Percentiles rank a stretch among this genome's conserved stretches.
These are phyloP conservation scores for Bolboschoenus planiculmis DNA, from an alignment of 176 grass and related monocot species.

Conservation along the genomic window DNA sequence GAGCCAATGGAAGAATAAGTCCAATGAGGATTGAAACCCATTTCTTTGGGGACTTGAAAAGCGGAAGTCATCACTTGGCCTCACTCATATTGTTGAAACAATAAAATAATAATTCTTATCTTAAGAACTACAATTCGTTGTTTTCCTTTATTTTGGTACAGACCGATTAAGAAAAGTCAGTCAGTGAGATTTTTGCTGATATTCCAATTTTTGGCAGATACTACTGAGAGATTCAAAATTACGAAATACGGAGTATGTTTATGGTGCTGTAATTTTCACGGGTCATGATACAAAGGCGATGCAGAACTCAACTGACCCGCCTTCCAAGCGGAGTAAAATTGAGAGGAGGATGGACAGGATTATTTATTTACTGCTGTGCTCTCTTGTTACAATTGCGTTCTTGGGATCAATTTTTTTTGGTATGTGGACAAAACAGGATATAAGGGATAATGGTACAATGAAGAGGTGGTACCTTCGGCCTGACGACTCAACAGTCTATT, in stretches of 20 bases:
- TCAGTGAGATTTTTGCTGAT: background rate
- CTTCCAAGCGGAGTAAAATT: conserved; percentile 95
- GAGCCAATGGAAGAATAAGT: background rate
- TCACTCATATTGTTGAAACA: background rate
- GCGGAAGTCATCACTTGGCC: background rate
- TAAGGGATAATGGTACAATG: conserved; percentile 38
- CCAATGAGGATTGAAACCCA: background rate
- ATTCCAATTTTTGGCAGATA: conserved; percentile 22
- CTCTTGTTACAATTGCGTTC: conserved; percentile 52
- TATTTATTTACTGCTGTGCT: conserved; percentile 77
- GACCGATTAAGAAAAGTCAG: background rate
- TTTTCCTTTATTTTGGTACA: background rate
- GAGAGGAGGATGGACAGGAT: conserved; percentile 87
- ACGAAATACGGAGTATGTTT: conserved; percentile 87
- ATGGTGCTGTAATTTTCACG: conserved; percentile 87
- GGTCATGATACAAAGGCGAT: conserved; percentile 95
- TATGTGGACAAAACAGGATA: conserved; percentile 68
- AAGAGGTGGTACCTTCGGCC: conserved; percentile 93
- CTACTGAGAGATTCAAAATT: conserved; percentile 93
- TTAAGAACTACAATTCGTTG: background rate
- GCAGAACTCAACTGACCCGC: conserved; percentile 88
- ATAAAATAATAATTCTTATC: background rate
- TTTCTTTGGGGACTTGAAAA: background rate
- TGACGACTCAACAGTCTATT: conserved; percentile 51
- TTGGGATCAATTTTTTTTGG: conserved; percentile 90